phyloP scores from a whole-genome alignment of 768 basidiomycete genomes.

The Lactarius indigo region DNA sequence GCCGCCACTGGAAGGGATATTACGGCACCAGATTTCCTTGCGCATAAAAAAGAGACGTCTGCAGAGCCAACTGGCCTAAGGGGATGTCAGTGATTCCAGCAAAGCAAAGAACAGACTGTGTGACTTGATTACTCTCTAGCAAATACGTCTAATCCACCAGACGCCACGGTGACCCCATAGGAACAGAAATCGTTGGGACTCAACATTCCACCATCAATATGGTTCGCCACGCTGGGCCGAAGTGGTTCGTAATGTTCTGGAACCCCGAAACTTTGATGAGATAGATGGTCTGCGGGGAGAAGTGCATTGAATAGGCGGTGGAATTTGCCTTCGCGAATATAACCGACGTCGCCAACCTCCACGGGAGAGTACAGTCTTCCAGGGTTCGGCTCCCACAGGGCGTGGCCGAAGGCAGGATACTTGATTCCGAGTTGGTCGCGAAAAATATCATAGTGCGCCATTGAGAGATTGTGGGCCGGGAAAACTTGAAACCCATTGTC shows the following conservation, averaged over 20 bases:
- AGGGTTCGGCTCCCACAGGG: too few species aligned
- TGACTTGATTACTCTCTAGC: background rate
- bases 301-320: background rate
- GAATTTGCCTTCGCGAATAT: background rate
- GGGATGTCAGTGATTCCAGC: background rate
- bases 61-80: background rate
- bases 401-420: too few species aligned
- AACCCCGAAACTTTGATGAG: background rate
- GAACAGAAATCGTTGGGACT: background rate
- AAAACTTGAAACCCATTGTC: too few species aligned
- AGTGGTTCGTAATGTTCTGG: background rate
- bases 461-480: too few species aligned
- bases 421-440: background rate
- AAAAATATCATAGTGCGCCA: too few species aligned
- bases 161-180: background rate
- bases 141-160: background rate
- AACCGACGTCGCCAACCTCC: too few species aligned
- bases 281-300: background rate
- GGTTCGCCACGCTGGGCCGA: background rate
- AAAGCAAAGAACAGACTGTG: background rate
- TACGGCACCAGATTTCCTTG: background rate
- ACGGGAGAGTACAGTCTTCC: too few species aligned
- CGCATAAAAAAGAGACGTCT: background rate
- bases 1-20: background rate
- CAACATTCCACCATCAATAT: background rate